These are phyloP conservation scores for cucumber (Cucumis sativus) DNA, from an alignment of 306 rosid species.

Conservation along the genomic window DNA sequence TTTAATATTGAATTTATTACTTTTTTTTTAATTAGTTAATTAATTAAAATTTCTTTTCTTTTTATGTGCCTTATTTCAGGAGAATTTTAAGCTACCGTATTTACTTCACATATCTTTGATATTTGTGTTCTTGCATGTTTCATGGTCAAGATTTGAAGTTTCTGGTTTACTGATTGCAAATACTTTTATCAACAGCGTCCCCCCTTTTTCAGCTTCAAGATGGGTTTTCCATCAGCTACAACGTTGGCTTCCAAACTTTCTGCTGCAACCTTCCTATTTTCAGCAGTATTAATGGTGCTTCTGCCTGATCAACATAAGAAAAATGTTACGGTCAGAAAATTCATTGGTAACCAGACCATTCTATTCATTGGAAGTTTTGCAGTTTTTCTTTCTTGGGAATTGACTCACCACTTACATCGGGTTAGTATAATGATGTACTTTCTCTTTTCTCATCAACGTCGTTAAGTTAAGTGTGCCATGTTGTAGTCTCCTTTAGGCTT, in stretches of 20 bases:
- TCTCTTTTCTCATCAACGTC: background rate
- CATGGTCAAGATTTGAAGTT: background rate
- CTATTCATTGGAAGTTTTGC: slow-evolving; percentile 48
- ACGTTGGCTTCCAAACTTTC: slow-evolving; percentile 59
- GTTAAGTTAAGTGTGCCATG: background rate
- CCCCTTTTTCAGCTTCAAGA: slow-evolving; percentile 88
- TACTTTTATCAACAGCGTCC: slow-evolving; percentile 55
- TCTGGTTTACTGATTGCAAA: slow-evolving; percentile 9
- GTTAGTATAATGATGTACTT: slow-evolving; percentile 21
- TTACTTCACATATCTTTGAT: background rate
- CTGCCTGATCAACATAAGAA: slow-evolving; percentile 33
- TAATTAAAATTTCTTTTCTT: background rate
- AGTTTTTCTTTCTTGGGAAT: slow-evolving; percentile 69
- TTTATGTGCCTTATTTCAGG: background rate
- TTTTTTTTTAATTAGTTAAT: too few species aligned
- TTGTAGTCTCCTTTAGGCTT: background rate
- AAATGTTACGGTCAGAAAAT: slow-evolving; percentile 18
- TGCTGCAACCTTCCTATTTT: slow-evolving; percentile 33
- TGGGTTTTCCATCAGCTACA: slow-evolving; percentile 65
- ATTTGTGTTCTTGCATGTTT: background rate
- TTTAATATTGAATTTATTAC: too few species aligned
- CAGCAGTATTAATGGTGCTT: slow-evolving; percentile 34
- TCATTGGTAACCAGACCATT: slow-evolving; percentile 34
- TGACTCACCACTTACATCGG: slow-evolving; percentile 69
- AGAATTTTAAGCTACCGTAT: background rate